Conservation (phyloP, 257 asterid species). For the Cinchona pubescens region DNA sequence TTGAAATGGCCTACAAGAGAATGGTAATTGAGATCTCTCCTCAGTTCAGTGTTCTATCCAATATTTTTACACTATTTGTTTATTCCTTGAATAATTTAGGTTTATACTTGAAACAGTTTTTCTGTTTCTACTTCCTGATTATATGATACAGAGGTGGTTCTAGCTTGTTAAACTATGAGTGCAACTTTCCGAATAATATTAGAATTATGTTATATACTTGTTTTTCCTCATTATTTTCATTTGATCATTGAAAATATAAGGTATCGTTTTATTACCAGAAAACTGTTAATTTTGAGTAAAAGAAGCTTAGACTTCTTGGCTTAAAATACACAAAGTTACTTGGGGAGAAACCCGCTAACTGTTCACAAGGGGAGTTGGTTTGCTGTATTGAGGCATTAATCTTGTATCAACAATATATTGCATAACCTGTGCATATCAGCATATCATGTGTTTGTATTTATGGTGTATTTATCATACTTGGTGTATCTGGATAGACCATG, state of each 20-base stretch:
- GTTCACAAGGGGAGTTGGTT: not conserved
- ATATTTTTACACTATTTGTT: not conserved
- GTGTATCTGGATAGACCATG: not conserved
- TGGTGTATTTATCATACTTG: too few relatives aligned
- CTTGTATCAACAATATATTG: not conserved
- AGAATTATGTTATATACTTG: not conserved
- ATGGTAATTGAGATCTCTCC: conserved; percentile 5
- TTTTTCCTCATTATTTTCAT: not conserved
- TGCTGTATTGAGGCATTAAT: not conserved
- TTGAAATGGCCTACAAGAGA: conserved; percentile 11
- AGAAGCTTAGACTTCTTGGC: not conserved
- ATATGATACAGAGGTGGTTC: not conserved
- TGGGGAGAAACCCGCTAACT: not conserved
- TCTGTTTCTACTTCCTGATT: not conserved
- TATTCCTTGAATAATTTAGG: not conserved
- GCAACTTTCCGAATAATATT: not conserved
- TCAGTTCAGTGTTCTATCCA: not conserved
- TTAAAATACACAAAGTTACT: not conserved
- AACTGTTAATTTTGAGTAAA: not conserved
- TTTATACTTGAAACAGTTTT: not conserved
- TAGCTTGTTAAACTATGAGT: not conserved
- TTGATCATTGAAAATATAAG: not conserved
- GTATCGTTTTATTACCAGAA: not conserved
- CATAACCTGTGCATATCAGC: not conserved
- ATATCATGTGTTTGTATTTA: not conserved